Evolutionary conservation across 148 eudicot species (phyloP), one percentile per base, ranked within the genome.

Genomic region (Diospyros lotus): DNA sequence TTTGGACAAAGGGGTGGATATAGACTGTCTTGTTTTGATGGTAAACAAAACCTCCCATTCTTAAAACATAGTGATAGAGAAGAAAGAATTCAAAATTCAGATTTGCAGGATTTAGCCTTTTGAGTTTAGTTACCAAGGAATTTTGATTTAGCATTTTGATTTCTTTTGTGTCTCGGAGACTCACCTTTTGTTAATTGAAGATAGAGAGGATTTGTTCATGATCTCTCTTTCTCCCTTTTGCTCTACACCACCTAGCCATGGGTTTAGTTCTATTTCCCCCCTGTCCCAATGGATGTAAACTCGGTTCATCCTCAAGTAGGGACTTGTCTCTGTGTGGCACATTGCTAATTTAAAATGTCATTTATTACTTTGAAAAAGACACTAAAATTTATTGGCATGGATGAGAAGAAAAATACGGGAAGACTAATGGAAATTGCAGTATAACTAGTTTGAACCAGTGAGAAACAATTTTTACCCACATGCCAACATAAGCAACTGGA

Each of bases 181-280:
- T 28, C 28, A 0, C 28, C 28, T 28, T 28, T 28, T 28, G 28
- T 28, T 28, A 28, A 28, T 28, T 28, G 28, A 28, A 28, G 28
- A 28, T 28, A 28, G 28, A 28, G 13, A 56, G 3, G 58, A 40
- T n/a, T 45, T 50, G 15, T 5, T 5, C 6, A 6, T 51, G 0
- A 12, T 18, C 12, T 68, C 55, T 68, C 14, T n/a, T 68, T 68
- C 28, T 14, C 51, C 40, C 18, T 15, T 45, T 67, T 67, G 12
- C 46, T 66, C 70, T 17, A 5, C 9, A 46, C 46, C 54, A 5
- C 5, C 6, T 45, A 14, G 13, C 68, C 7, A 18, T 67, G 28
- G 70, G 39, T 67, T 67, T 18, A n/a, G 39, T 14, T 67, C 55
- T 67, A 13, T 67, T 18, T 53, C 56, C 56, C 56, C 56, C 17